Evolutionary conservation across 306 rosid species (phyloP), one percentile per base, ranked within the genome.

Genomic region (Sesbania bispinosa): DNA sequence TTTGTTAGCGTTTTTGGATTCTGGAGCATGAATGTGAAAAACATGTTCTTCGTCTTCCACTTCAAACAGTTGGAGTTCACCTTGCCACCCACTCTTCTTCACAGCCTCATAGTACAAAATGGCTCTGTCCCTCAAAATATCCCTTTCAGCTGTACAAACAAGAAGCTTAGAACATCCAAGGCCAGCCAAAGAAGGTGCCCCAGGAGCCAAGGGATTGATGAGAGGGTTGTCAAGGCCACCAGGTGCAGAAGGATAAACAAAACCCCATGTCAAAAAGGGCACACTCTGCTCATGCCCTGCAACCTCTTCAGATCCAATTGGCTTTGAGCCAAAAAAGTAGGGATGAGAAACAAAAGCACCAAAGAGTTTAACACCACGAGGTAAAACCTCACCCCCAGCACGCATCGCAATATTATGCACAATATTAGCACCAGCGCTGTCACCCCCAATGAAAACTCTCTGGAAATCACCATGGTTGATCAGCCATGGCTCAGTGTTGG

Each of bases 391-490:
- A 2, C 13, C 33, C 2, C 85, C 88, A 16, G 72, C 81, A 48
- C 80, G 79, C 77, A 83, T 77, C 1, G 80, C 79, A 0, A 81
- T 46, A 50, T 83, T 88, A 45, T 88, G 90, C 2, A 19, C 88
- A 13, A 84, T 84, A 24, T 84, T 84, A 23, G 71, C 87, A 21
- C 90, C 93, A 3, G 90, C 82, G 53, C 88, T 85, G 1, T 88
- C 93, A 10, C 93, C 90, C 0, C 90, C 90, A 0, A 88, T 54
- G 72, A 63, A 85, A 5, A 88, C 1, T 18, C 73, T 58, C 7
- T 20, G 14, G 6, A 55, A 62, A 42, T 85, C 73, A 5, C 82
- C 93, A 10, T 81, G 73, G 0, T 63, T 5, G 0, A 62, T 36
- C 41, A 85, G 18, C 90, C 93, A 88, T 0, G 88, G 84, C 50